These are phyloP conservation scores for Spergularia azorica DNA, from an alignment of 179 eudicot genomes.

Conservation along the genomic window DNA sequence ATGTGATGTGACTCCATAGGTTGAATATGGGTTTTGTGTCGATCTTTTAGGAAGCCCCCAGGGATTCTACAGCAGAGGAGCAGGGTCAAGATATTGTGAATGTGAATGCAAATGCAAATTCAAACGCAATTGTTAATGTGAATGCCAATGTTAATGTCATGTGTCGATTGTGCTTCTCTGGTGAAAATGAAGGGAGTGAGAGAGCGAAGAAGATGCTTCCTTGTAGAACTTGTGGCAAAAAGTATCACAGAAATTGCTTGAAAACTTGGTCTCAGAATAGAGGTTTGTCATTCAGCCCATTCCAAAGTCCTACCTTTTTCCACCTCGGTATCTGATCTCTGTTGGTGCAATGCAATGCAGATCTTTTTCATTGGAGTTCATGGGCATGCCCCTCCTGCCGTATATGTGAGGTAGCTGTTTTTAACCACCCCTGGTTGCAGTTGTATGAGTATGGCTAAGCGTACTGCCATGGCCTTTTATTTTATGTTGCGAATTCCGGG, in stretches of 20 bases:
- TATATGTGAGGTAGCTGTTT: conserved; percentile 69
- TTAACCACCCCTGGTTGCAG: background rate
- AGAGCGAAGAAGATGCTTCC: conserved; percentile 90
- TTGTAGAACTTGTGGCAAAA: conserved; percentile 83
- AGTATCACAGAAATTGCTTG: conserved; percentile 86
- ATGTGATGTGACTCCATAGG: background rate
- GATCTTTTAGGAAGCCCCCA: conserved; percentile 45
- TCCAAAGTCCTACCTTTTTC: background rate
- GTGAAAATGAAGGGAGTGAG: conserved; percentile 87
- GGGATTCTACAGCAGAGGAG: conserved; percentile 65
- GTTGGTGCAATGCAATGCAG: conserved; percentile 38
- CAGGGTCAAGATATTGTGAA: conserved; percentile 38
- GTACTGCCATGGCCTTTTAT: background rate
- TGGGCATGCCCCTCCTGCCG: conserved; percentile 98
- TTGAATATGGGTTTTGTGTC: conserved; percentile 4
- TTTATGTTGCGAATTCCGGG: background rate
- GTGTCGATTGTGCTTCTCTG: conserved; percentile 91
- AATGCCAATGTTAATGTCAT: conserved; percentile 57
- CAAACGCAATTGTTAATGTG: conserved; percentile 52
- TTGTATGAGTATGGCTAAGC: background rate
- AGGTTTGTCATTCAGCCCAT: conserved; percentile 46
- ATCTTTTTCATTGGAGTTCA: conserved; percentile 97
- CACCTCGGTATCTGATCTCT: background rate
- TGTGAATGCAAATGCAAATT: conserved; percentile 56
- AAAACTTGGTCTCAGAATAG: conserved; percentile 86